A percentile compares a stretch with the other conserved stretches of the same genome.
Evolutionary conservation across 768 basidiomycete genomes (phyloP).

Genomic region (Boletus rubescentipes): DNA sequence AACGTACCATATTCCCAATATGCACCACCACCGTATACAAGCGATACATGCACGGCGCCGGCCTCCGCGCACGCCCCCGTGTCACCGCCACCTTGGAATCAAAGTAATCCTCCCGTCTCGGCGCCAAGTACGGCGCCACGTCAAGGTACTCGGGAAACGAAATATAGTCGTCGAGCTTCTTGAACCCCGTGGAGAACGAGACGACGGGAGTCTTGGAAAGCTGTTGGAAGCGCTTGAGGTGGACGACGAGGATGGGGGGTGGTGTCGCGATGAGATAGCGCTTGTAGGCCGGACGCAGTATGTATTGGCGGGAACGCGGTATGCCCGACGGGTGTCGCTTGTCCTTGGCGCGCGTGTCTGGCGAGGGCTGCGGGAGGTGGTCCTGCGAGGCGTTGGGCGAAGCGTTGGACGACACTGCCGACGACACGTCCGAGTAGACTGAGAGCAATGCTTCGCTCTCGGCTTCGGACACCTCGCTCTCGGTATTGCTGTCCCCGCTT

Average conservation of each 20-base stretch:
- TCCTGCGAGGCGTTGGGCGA: conserved; percentile 36
- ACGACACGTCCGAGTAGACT: conserved; percentile 37
- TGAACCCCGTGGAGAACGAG: conserved; percentile 69
- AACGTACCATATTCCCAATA: conserved; percentile 80
- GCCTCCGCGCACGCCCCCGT: conserved; percentile 25
- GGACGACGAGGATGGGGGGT: conserved; percentile 87
- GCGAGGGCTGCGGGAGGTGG: conserved; percentile 15
- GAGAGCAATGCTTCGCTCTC: conserved; percentile 34
- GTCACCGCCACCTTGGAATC: conserved; percentile 35
- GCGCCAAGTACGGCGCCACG: conserved; percentile 82
- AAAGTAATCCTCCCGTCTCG: conserved; percentile 70
- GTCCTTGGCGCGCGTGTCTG: conserved; percentile 26
- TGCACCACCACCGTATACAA: conserved; percentile 84
- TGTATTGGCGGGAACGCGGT: conserved; percentile 53
- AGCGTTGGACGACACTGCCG: conserved; percentile 27
- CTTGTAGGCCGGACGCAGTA: conserved; percentile 87
- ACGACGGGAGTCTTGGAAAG: conserved; percentile 59
- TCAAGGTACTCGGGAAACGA: conserved; percentile 89
- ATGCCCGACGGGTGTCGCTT: conserved; percentile 35
- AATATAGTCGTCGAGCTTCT: conserved; percentile 90
- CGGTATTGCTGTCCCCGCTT: conserved; percentile 26
- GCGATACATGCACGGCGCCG: conserved; percentile 58
- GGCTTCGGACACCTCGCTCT: conserved; percentile 34
- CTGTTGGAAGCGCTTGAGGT: conserved; percentile 95
- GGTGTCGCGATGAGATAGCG: conserved; percentile 87